Evolutionary conservation across 768 basidiomycete genomes (phyloP), one percentile per base, ranked within the genome.

Genomic region (Kwoniella shandongensis): DNA sequence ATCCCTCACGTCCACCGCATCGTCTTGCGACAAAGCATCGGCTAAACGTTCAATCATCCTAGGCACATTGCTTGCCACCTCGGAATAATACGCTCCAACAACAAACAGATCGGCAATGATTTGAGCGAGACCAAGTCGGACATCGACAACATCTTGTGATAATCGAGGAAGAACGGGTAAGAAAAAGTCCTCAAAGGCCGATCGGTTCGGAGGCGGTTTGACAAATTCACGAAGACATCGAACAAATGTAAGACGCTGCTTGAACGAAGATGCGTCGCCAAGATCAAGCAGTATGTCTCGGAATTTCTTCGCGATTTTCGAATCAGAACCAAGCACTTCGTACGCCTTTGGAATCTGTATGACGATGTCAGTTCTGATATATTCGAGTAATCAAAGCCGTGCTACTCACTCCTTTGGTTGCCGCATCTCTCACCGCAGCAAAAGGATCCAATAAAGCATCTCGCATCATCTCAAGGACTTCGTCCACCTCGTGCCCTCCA

Each of bases 121-220:
- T 46, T 91, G 83, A n/a, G 92, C 86, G 2, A 91, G 81, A 6
- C 85, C 87, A 54, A 96, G 90, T 44, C 91, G 83, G 30, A 96
- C 91, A 59, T 90, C 91, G 48, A 88, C 81, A 12, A 94, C 85
- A 32, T 97, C 93, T 29, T 79, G 70, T 4, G 83, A 82, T 39
- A 93, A 80, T 41, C 72, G 66, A 25, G 79, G 75, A 18, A 93
- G 75, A n/a, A 79, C 77, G 54, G 79, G 73, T 78, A 89, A 82
- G 59, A 85, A 75, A 50, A 76, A 65, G 32, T 67, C 60, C 36
- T 77, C 76, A 44, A 82, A 62, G 72, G 76, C 62, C 79, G 81
- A 66, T 81, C 82, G 54, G 76, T 70, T 75, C 27, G 79, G 67
- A 55, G 81, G 75, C 2, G 75, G 77, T 30, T 78, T 77, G 44